Evolutionary conservation across 2,329 filamentous ascomycete genomes (phyloP), one percentile per base, ranked within the genome.

Genomic region (Alternaria metachromatica): DNA sequence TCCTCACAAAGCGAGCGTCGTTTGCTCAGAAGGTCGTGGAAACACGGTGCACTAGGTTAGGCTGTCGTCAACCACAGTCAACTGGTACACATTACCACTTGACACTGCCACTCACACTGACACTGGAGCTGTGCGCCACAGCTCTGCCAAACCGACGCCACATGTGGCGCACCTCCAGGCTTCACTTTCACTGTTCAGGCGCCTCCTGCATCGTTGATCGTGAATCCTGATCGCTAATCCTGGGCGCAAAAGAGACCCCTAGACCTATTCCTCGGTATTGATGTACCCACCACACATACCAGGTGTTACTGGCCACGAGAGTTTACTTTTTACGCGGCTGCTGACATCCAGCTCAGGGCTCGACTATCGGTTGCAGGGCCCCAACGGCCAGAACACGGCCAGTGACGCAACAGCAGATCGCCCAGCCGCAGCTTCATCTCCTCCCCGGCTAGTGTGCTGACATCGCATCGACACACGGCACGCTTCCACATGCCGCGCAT

Each of bases 21-120:
- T 66, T 58, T 65, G 64, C 58, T 61, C 60, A 60, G 67, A 68
- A 74, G 68, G 69, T 63, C 65, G 69, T 74, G 69, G 68, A 72
- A 72, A 49, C 41, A 37, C 13, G 21, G 46, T 44, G 49, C 30
- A 25, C 23, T 44, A 30, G 23, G 49, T 21, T 60, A 51, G 60
- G 55, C 55, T 33, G 51, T 56, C 51, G 41, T 57, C 46, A 25
- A 54, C 58, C 33, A 45, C 41, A 18, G 30, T 33, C 30, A 33
- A 33, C 30, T 33, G 30, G 30, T 20, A 25, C 23, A 54, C 26
- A 25, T 23, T 53, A 18, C n/a, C 45, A 28, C 25, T 10, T 28
- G 21, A 23, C 43, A 41, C 15, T 18, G n/a, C 37, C 37, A 18
- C 37, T 41, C 37, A 41, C 37, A 18, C 37, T 41, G 37, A 41